Evolutionary conservation across 805 yeast species (phyloP).

Genomic region (Saturnispora sanitii): DNA sequence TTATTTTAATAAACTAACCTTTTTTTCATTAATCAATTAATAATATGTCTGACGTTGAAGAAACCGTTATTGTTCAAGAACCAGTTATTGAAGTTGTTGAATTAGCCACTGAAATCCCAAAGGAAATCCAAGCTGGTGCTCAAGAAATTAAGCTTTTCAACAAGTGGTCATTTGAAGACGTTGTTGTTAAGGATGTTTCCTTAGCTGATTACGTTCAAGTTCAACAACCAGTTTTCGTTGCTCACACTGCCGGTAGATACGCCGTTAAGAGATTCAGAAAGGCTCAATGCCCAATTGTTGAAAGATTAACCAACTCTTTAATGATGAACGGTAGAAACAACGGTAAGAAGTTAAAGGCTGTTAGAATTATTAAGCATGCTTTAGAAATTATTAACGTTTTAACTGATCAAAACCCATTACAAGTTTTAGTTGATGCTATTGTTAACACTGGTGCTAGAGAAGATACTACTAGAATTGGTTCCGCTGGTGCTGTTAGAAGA

Average conservation of each 20-base stretch:
- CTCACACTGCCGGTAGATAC: constrained; percentile 99
- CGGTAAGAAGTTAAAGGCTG: constrained; percentile 99
- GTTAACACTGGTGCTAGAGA: constrained; percentile 99
- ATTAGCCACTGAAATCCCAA: constrained; percentile 94
- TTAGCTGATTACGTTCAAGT: constrained; percentile 97
- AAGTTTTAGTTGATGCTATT: constrained; percentile 97
- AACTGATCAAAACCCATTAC: constrained; percentile 99
- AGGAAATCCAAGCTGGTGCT: constrained; percentile 92
- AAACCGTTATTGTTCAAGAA: constrained; percentile 67
- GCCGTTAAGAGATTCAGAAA: constrained; percentile 99
- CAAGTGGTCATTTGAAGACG: constrained; percentile 99
- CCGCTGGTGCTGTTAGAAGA: constrained; percentile 99
- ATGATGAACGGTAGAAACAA: constrained; percentile 99
- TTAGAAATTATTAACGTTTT: constrained; percentile 94
- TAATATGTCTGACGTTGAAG: constrained; percentile 69
- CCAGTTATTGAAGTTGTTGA: constrained; percentile 69
- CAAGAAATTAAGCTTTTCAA: constrained; percentile 95
- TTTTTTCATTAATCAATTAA: constrained; percentile 23
- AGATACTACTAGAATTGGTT: constrained; percentile 99
- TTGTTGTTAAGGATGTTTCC: constrained; percentile 95
- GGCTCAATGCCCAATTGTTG: constrained; percentile 98
- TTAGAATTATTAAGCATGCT: constrained; percentile 98
- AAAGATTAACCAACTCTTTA: constrained; percentile 98
- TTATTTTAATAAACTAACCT: constrained; percentile 21
- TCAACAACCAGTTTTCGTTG: constrained; percentile 93